Base-by-base conservation (phyloP, 2,329 filamentous ascomycete species). In the Talaromyces sp. region DNA sequence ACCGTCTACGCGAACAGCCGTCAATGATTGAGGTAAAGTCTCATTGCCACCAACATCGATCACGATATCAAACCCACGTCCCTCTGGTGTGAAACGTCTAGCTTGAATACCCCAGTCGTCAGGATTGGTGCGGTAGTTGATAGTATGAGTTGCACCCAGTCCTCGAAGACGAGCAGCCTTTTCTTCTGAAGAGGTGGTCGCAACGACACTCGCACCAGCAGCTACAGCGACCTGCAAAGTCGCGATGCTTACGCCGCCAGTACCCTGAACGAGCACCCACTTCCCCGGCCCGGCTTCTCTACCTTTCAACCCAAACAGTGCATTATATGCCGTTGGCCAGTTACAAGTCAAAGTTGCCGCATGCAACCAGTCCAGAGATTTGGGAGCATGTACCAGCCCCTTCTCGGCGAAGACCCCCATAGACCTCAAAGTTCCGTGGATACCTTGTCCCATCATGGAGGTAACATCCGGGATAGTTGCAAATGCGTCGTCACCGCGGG, bases 291-390 rank as follows among this genome's bases (percentile, higher is more conserved):
- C 77, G 45, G 87, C 68, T n/a, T 75, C 74, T 64, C 72, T 73
- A 50, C 75, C 74, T 27, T 68, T 61, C 6, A 84, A 69, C 4
- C 86, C 85, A 69, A 83, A 86, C 3, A 88, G 79, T 1, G 83
- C 82, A 70, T 87, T 88, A 85, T 86, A 88, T 8, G 82, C 83
- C 1, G 86, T 88, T 58, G 88, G 67, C 60, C 66, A 65, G 3
- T 65, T 63, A 22, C 66, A 68, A 8, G 62, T 62, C 52, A 68
- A 39, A 3, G 66, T 68, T 2, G 66, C 59, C 2, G 62, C 62
- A 19, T 35, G 31, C 6, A 79, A 57, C 65, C 77, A 81, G 69
- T 78, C 76, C n/a, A 85, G 73, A 69, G 81, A 81, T 19, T 69
- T 66, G 3, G 83, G 83, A 68, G 78, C 77, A 63, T 74, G 69